Percentiles rank a stretch among this genome's conserved stretches.
Conservation (phyloP, 177 flowering plant genomes). For the Tripterygium wilfordii region DNA sequence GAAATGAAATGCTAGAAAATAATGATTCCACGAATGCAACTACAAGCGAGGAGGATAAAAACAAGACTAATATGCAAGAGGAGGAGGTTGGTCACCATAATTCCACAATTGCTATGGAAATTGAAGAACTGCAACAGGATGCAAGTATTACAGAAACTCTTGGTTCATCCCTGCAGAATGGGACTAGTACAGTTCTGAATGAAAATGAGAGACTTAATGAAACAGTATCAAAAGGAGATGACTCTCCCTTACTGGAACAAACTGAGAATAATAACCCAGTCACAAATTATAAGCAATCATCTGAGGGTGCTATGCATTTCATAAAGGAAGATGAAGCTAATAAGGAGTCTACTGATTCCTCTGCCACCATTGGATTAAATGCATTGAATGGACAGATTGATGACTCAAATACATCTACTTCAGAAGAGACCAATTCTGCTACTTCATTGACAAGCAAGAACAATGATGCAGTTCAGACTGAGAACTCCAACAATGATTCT, state of each 20-base stretch:
- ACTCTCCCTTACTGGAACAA: slow-evolving; percentile 12
- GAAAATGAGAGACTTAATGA: slow-evolving; percentile 9
- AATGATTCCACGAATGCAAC: slow-evolving; percentile 10
- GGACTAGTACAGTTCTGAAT: slow-evolving; percentile 8
- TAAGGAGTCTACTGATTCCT: slow-evolving; percentile 7
- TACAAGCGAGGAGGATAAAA: slow-evolving; percentile 16
- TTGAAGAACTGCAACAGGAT: slow-evolving; percentile 1
- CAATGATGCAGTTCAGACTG: slow-evolving; percentile 5
- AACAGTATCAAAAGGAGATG: slow-evolving; percentile 19
- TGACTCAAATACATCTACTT: slow-evolving; percentile 7
- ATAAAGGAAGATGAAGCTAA: slow-evolving; percentile 9
- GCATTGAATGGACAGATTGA: slow-evolving; percentile 11
- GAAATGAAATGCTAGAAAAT: slow-evolving; percentile 11
- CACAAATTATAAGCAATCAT: slow-evolving; percentile 14
- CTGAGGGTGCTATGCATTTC: slow-evolving; percentile 7
- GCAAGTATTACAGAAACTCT: slow-evolving; percentile 3
- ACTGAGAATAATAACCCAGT: slow-evolving; percentile 14
- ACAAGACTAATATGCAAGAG: slow-evolving; percentile 7
- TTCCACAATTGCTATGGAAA: too few relatives aligned
- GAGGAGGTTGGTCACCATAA: too few relatives aligned
- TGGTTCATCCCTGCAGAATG: slow-evolving; percentile 10
- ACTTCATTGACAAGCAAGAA: slow-evolving; percentile 8
- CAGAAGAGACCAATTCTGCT: too few relatives aligned
- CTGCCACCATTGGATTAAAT: slow-evolving; percentile 1
- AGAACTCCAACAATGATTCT: slow-evolving; percentile 11